Evolutionary conservation across 805 yeast species (phyloP), one percentile per base, ranked within the genome.

Genomic region (Clavispora asparagi): DNA sequence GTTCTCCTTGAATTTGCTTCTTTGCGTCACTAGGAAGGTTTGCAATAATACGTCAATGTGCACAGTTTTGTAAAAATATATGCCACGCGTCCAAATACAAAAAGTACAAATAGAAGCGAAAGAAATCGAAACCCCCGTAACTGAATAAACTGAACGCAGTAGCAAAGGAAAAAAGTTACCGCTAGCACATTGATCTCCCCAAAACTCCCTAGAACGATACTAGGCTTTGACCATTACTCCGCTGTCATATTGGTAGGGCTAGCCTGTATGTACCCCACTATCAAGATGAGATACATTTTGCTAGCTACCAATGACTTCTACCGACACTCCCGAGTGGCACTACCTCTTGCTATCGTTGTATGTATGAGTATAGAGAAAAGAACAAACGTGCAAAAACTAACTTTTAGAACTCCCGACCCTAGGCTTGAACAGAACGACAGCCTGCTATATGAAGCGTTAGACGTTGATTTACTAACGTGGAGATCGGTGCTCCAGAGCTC

Each of bases 381-480:
- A 35, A 30, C 17, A 23, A 12, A 25, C 30, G 2, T 27, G 10
- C 12, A 17, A 41, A 41, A 28, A 46, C 53, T 43, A 48, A 44
- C 47, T 7, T 29, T 8, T 19, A 43, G 50, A 32, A 45, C 45
- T 2, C 49, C 51, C 14, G 62, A 59, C 38, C 61, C 60, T 7
- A 41, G 39, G 19, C 56, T 52, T 19, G 29, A 48, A 33, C 38
- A 45, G 9, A 42, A 42, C 4, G 41, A 49, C 26, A 29, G 44
- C 14, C 43, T 44, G 9, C 50, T 53, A n/a, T 54, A 53, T 41
- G 42, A 50, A 9, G 42, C 42, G 7, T 39, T 62, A 7, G 51
- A 51, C 4, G 47, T 68, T 3, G 73, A 67, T 41, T 33, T 52
- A 16, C 51, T 67, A 13, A 59, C 68, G n/a, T 67, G 72, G 71